Percentiles rank a stretch among this genome's conserved stretches.
Evolutionary conservation across 1,284 basidiomycete species (phyloP).

Genomic region (Ceratobasidium sp.): DNA sequence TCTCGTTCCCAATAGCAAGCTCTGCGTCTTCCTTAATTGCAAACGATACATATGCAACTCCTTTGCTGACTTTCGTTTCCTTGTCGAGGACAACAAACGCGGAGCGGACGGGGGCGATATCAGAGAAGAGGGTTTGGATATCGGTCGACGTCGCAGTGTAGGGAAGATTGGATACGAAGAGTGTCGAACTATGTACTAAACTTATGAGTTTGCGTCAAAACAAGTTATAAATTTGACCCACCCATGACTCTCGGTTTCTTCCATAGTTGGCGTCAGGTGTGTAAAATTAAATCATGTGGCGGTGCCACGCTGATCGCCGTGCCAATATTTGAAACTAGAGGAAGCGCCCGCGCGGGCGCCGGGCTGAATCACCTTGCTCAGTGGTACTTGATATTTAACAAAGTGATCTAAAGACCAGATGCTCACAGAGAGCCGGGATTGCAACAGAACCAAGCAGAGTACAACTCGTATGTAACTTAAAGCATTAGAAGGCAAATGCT

Average conservation of each 20-base stretch:
- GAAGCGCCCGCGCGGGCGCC: no score
- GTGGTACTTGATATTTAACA: no score
- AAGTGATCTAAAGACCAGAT: no score
- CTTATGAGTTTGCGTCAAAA: neutral
- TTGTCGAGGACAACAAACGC: constrained; percentile 93
- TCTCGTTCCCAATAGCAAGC: constrained; percentile 71
- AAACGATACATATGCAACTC: constrained; percentile 98
- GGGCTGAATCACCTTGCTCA: no score
- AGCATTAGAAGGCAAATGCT: no score
- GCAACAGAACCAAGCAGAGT: no score
- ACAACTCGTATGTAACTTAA: no score
- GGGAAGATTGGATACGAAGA: constrained; percentile 88
- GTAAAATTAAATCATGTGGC: constrained; percentile 28
- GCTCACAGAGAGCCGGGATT: no score
- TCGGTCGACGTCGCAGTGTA: constrained; percentile 92
- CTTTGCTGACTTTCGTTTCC: constrained; percentile 84
- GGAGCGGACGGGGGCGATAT: constrained; percentile 92
- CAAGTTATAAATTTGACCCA: neutral
- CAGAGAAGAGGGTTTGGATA: constrained; percentile 93
- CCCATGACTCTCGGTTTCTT: constrained; percentile 20
- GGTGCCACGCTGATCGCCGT: neutral
- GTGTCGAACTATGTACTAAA: constrained; percentile 4
- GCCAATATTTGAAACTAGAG: constrained; percentile 6
- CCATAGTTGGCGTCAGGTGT: constrained; percentile 22
- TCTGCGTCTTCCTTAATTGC: constrained; percentile 91